A percentile compares a stretch with the other conserved stretches of the same genome.
Conservation (phyloP, 306 rosid genomes). For the Bauhinia variegata region DNA sequence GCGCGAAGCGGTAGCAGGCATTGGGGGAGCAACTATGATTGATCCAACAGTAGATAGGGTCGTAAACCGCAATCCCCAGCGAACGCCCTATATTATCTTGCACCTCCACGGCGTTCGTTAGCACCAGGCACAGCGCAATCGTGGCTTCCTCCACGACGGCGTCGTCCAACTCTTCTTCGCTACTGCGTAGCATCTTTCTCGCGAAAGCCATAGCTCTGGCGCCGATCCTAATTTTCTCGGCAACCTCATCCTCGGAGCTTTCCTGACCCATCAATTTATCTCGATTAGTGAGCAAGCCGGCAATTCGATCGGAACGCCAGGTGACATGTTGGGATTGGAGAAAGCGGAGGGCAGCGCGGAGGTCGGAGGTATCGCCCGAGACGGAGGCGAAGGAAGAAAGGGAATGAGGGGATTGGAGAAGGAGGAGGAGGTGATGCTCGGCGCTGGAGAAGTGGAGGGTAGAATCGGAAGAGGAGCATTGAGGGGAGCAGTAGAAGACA, state of each 20-base stretch:
- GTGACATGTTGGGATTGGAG: conserved; percentile 42
- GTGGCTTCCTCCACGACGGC: conserved; percentile 53
- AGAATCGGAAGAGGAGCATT: conserved; percentile 49
- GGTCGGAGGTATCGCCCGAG: conserved; percentile 51
- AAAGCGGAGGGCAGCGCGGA: conserved; percentile 72
- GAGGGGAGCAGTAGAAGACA: conserved; percentile 49
- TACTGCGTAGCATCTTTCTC: conserved; percentile 24
- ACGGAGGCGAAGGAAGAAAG: neutral
- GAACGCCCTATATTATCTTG: conserved; percentile 55
- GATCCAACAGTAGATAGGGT: conserved; percentile 65
- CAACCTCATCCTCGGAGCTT: conserved; percentile 9
- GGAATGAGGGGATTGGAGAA: conserved; percentile 20
- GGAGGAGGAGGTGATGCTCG: conserved; percentile 46
- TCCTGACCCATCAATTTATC: conserved; percentile 33
- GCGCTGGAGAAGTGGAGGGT: conserved; percentile 43
- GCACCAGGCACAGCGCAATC: conserved; percentile 56
- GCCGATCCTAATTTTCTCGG: conserved; percentile 36
- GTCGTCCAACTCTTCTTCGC: conserved; percentile 7
- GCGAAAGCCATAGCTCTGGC: conserved; percentile 57
- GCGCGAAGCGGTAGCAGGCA: conserved; percentile 53
- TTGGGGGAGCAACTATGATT: conserved; percentile 91
- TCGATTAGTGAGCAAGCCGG: conserved; percentile 59
- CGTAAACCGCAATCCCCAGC: conserved; percentile 64
- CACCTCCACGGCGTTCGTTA: conserved; percentile 90
- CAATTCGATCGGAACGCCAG: conserved; percentile 37